Base-by-base conservation (phyloP, 2,329 filamentous ascomycete genomes). In the Trichoderma polysporum region DNA sequence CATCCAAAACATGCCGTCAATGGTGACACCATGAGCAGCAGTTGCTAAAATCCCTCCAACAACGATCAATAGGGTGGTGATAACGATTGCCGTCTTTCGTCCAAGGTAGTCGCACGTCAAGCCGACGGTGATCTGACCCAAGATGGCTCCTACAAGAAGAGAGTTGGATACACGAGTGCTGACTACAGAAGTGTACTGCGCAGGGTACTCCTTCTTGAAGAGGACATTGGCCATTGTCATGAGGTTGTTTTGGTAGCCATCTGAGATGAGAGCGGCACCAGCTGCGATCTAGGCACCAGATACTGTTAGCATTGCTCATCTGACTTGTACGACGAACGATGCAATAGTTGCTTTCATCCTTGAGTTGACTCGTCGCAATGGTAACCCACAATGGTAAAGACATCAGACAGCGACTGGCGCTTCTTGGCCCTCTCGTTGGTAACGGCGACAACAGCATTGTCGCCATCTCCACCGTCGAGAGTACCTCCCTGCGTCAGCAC, bases 1-100 rank as follows among this genome's bases (percentile, higher is more conserved):
- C 79, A 84, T 84, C 82, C 82, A 84, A 65, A 84, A 82, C 81
- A 85, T 84, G 66, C 80, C 81, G 19, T 80, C 68, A 35, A 81
- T 78, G 2, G 82, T 84, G 5, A 74, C 70, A 10, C 82, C 82
- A 65, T 81, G 75, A 1, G 81, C 76, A 1, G 82, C 83, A 9
- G 80, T 82, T 1, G 82, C 81, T 19, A 84, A 68, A 29, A 84
- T 82, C 10, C 70, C 80, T 10, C 82, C 81, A 31, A 84, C 56
- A 13, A 84, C 80, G 53, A 84, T 82, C 74, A 82, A 79, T 3
- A 80, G 59, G 0, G 82, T 84, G 0, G 82, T 84, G 6, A 78
- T 69, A 35, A 84, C 74, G 41, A 84, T 83, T 35, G 81, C 83
- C 9, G 75, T 76, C 69, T 83, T 84, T 19, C 82, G 80, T 17